Percentiles rank a stretch among this genome's conserved stretches.
Evolutionary conservation across 2,329 filamentous ascomycete species (phyloP).

Genomic region (Aspergillus niger): DNA sequence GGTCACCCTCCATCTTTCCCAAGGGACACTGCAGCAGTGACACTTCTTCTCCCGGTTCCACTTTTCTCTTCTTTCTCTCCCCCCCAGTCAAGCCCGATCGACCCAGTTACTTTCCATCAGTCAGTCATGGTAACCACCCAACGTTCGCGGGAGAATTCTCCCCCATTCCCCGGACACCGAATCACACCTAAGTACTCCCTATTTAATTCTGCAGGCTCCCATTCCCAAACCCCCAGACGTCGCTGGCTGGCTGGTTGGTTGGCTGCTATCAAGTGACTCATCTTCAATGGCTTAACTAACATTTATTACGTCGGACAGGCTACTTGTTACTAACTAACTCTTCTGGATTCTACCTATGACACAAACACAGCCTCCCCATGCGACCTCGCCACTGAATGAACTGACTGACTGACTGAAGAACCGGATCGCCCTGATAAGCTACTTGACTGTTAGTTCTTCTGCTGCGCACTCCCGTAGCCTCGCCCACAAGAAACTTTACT

Average conservation of each 20-base stretch:
- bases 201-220: background rate
- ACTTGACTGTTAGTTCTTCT: too few species aligned
- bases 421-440: constrained; percentile 4
- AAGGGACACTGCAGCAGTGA: background rate
- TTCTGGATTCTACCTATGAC: too few species aligned
- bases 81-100: background rate
- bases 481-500: background rate
- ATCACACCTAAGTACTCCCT: background rate
- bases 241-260: too few species aligned
- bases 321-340: too few species aligned
- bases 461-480: background rate
- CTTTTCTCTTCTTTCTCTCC: too few species aligned
- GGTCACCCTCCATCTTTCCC: background rate
- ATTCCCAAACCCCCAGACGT: background rate
- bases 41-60: background rate
- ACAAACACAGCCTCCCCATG: background rate
- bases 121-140: background rate
- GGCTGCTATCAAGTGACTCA: background rate
- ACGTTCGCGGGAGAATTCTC: background rate
- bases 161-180: background rate
- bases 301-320: too few species aligned
- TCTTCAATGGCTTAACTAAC: background rate
- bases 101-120: background rate
- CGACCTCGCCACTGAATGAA: background rate
- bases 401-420: background rate